These are phyloP conservation scores for Coleophoma eucalyptorum DNA, from an alignment of 2,329 filamentous ascomycete species.

Conservation along the genomic window DNA sequence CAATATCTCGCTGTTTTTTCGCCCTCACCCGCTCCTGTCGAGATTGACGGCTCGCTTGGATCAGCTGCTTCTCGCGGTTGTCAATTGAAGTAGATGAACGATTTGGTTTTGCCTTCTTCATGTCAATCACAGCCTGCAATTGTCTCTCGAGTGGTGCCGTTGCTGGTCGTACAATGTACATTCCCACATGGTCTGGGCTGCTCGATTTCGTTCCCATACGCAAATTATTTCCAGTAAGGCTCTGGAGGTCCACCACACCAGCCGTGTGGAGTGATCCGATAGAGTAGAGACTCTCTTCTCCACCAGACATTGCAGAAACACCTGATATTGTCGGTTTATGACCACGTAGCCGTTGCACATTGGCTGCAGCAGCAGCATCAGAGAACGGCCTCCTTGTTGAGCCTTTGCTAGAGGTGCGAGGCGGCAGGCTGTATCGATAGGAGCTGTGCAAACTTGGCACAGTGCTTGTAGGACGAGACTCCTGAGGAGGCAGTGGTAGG, in stretches of 20 bases:
- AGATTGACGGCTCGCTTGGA: constrained; percentile 3
- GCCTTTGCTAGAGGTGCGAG: constrained; percentile 12
- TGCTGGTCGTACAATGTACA: neutral
- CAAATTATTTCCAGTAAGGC: neutral
- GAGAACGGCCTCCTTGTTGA: neutral
- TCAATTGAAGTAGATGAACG: neutral
- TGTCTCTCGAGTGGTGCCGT: neutral
- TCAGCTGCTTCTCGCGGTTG: neutral
- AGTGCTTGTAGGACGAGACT: constrained; percentile 12
- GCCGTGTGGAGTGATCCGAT: neutral
- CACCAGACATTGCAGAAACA: neutral
- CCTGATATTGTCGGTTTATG: neutral
- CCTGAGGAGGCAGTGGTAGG: constrained; percentile 1
- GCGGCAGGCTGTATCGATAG: constrained; percentile 9
- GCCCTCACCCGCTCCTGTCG: constrained; percentile 18
- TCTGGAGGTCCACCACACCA: neutral
- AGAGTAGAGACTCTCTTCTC: neutral
- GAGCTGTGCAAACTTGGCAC: constrained; percentile 14
- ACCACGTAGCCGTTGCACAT: neutral
- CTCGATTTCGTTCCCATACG: too few species aligned
- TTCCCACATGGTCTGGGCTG: neutral
- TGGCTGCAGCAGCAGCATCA: too few species aligned
- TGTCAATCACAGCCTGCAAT: neutral
- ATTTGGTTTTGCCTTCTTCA: neutral
- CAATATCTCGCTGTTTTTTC: constrained; percentile 19